Base-by-base conservation (phyloP, 1,284 basidiomycete genomes). In the Heliocybe sulcata region DNA sequence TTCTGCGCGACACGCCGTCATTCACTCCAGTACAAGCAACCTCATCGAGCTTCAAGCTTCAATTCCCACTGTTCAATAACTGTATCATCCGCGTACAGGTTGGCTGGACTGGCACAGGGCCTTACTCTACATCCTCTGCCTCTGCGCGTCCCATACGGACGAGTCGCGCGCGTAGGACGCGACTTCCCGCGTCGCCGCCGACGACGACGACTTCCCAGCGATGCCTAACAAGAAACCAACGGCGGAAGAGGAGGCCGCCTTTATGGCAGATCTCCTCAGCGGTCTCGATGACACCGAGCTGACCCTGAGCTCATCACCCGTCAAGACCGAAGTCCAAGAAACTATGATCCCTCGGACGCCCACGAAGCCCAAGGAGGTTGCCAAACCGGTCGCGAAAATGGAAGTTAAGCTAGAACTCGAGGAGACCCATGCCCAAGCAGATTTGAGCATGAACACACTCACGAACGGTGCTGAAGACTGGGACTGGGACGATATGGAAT, bases 401-500 rank as follows among this genome's bases (percentile, higher is more conserved):
- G 56, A 3, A 25, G 0, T 55, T 54, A 22, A 25, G 20, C 45
- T 10, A 47, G 45, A 27, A 23, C 6, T 14, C 45, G 6, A n/a
- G 4, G 9, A 54, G 31, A 26, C 14, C 11, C 4, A 50, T 54
- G 6, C 54, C 47, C 8, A 26, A 54, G 45, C n/a, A 2, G 42
- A 38, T 10, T 23, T 53, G 45, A 35, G 42, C 56, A 16, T 53
- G 27, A 26, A 56, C 45, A 33, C 16, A 11, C 25, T 35, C 48
- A 27, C n/a, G 12, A 20, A 45, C 16, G 26, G 54, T 22, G 47
- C 47, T 19, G 35, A 47, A n/a, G 12, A 26, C 25, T 47, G 25
- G n/a, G 27, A 20, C 19, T 35, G 38, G 35, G 53, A 54, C n/a
- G 22, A 25, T 22, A 29, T 47, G 19, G 45, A 2, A 76, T 77